A percentile compares a stretch with the other conserved stretches of the same genome.
These are phyloP conservation scores for Talaromyces rugulosus DNA, from an alignment of 2,329 filamentous ascomycete genomes.

Conservation along the genomic window DNA sequence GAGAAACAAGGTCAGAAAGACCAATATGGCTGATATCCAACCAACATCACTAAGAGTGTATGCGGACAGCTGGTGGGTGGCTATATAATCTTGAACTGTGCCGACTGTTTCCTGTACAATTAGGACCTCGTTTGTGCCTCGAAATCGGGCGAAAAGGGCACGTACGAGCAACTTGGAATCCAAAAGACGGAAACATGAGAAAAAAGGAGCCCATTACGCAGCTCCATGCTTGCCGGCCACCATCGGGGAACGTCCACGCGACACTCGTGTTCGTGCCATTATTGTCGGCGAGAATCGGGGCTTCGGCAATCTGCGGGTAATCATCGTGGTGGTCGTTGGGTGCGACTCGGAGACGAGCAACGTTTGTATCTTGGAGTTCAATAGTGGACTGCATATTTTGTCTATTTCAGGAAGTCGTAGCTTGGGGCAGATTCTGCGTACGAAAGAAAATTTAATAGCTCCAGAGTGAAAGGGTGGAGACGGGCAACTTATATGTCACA, in stretches of 20 bases:
- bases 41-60: slow-evolving; percentile 45
- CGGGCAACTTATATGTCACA: background rate
- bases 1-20: slow-evolving; percentile 43
- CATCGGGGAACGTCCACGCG: slow-evolving; percentile 20
- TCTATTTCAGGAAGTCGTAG: background rate
- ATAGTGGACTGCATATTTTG: background rate
- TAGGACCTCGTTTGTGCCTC: background rate
- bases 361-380: background rate
- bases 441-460: background rate
- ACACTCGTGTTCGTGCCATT: background rate
- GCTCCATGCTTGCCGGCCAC: slow-evolving; percentile 30
- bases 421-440: background rate
- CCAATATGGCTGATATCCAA: slow-evolving; percentile 48
- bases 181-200: slow-evolving; percentile 39
- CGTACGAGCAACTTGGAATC: slow-evolving; percentile 41
- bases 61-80: slow-evolving; percentile 39
- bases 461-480: background rate
- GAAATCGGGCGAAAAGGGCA: background rate
- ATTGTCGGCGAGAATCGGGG: background rate
- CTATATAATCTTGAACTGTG: slow-evolving; percentile 47
- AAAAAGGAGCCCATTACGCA: slow-evolving; percentile 32
- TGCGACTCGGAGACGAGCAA: background rate
- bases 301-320: background rate
- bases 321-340: background rate
- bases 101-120: slow-evolving; percentile 30